Evolutionary conservation across 352 stramenopile species (phyloP), one percentile per base, ranked within the genome.

Genomic region (Phytopythium ostracodes): DNA sequence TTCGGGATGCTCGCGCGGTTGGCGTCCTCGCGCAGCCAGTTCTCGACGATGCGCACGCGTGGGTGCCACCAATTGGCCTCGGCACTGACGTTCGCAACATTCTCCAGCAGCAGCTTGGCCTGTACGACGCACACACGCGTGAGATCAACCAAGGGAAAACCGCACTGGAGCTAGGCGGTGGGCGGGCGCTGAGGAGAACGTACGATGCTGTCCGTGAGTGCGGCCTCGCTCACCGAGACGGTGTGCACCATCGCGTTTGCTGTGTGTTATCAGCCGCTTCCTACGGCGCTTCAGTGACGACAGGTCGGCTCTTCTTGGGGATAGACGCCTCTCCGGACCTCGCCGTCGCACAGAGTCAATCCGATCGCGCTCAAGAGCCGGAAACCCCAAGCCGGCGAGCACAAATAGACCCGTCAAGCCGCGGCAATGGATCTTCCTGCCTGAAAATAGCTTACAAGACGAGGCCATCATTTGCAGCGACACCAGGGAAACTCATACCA

Each of bases 31-130:
- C 70, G 66, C 50, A 93, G 63, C 84, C 84, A 93, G 64, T 82
- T 79, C 56, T 89, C 79, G 14, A 93, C 65, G 47, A 89, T 62
- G 35, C 76, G 76, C n/a, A 88, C 73, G 57, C 82, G 72, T 27
- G 79, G 67, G 46, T 89, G 79, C 84, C 84, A 93, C 80, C 83
- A 92, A 51, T 81, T 87, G 25, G 68, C 47, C 12, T 80, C 71
- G 6, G 31, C 52, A 36, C 65, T 65, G n/a, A 87, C 56, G 0
- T 57, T 36, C 1, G 72, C 68, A 20, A 73, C 60, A 42, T 91
- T 79, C 52, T 91, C 81, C 18, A 76, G 53, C 24, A 89, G 60
- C 25, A 89, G 76, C 29, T 75, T 67, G 20, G 75, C 73, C 81
- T 90, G 51, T 15, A 52, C 11, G 43, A 40, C 18, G 12, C 5